phyloP scores from a whole-genome alignment of 2,329 filamentous ascomycete species.

The Xylariaceae sp. region DNA sequence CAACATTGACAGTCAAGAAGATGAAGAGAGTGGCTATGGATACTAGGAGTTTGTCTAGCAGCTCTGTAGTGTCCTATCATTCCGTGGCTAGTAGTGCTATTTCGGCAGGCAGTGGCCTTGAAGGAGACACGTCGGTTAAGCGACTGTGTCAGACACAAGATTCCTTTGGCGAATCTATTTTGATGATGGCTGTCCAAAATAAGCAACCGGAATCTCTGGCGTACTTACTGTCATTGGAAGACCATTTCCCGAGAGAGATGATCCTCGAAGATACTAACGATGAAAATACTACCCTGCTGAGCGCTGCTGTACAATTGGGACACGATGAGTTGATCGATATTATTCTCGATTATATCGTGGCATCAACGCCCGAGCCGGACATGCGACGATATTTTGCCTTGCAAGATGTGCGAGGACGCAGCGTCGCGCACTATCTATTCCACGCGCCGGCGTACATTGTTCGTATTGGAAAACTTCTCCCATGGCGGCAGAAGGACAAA shows the following conservation, averaged over 20 bases:
- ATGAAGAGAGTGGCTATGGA: constrained; percentile 85
- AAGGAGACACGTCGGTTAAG: constrained; percentile 82
- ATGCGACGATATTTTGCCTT: constrained; percentile 64
- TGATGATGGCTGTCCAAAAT: constrained; percentile 78
- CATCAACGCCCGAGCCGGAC: constrained; percentile 48
- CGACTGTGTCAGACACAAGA: constrained; percentile 67
- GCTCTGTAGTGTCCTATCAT: constrained; percentile 75
- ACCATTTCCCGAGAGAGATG: constrained; percentile 66
- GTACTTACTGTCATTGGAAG: constrained; percentile 72
- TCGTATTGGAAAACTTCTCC: constrained; percentile 69
- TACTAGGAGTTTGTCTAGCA: constrained; percentile 78
- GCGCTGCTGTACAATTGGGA: constrained; percentile 82
- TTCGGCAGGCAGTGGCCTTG: constrained; percentile 66
- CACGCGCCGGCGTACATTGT: constrained; percentile 77
- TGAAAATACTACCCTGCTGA: constrained; percentile 83
- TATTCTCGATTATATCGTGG: constrained; percentile 65
- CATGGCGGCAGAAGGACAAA: constrained; percentile 87
- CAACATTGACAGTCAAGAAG: constrained; percentile 42
- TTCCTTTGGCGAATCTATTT: constrained; percentile 71
- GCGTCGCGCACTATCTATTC: constrained; percentile 93
- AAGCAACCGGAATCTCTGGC: constrained; percentile 65
- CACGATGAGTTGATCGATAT: constrained; percentile 69
- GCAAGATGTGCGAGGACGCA: constrained; percentile 81
- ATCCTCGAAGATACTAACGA: constrained; percentile 82
- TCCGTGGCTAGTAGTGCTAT: constrained; percentile 75